A percentile compares a stretch with the other conserved stretches of the same genome.
These are phyloP conservation scores for Hemisphaericaspora subhashii DNA, from an alignment of 1,139 yeast genomes.

Conservation along the genomic window DNA sequence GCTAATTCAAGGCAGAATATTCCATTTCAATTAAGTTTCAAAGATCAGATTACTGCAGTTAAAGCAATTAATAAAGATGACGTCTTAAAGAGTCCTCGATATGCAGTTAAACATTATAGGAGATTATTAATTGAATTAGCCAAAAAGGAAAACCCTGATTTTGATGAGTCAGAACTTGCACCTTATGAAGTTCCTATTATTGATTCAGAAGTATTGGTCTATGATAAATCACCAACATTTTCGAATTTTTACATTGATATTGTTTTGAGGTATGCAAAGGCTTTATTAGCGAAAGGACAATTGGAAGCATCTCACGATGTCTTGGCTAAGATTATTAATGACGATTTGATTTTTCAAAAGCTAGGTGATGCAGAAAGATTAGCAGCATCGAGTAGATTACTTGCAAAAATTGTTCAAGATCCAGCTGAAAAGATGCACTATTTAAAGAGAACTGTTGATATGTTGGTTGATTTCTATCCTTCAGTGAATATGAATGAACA, in stretches of 20 bases:
- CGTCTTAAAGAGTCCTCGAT: constrained; percentile 41
- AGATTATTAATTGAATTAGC: constrained; percentile 40
- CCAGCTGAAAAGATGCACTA: constrained; percentile 31
- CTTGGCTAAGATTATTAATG: constrained; percentile 32
- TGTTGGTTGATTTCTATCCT: constrained; percentile 33
- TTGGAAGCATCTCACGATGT: constrained; percentile 31
- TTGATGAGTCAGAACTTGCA: constrained; percentile 21
- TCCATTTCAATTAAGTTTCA: constrained; percentile 39
- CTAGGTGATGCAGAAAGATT: constrained; percentile 48
- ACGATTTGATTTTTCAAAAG: constrained; percentile 39
- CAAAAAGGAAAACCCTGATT: constrained; percentile 25
- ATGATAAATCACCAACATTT: constrained; percentile 32
- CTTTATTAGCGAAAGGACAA: constrained; percentile 45
- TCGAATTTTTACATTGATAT: constrained; percentile 49
- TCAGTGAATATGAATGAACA: constrained; percentile 27
- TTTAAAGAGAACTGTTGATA: constrained; percentile 42
- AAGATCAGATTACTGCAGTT: constrained; percentile 39
- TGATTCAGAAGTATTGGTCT: constrained; percentile 29
- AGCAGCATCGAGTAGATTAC: constrained; percentile 41
- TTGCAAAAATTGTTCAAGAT: constrained; percentile 30
- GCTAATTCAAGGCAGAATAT: constrained; percentile 42
- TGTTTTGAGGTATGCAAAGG: constrained; percentile 42
- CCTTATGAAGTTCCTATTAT: constrained; percentile 35
- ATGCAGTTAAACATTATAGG: constrained; percentile 47
- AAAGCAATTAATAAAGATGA: constrained; percentile 50